These are phyloP conservation scores for Xylaria nigripes DNA, from an alignment of 495 filamentous ascomycete species.

Conservation along the genomic window DNA sequence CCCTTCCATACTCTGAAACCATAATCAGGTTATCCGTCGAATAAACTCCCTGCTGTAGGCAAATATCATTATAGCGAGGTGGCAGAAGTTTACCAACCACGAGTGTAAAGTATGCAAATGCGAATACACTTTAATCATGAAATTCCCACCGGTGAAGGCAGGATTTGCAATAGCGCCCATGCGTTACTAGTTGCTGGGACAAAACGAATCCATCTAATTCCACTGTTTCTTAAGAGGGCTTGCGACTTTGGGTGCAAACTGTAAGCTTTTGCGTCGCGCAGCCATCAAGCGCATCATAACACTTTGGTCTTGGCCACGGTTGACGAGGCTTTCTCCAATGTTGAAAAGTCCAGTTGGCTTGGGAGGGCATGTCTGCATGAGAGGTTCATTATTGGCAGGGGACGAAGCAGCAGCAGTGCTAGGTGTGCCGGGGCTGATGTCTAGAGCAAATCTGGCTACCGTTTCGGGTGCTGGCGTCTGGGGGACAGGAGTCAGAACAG, in stretches of 20 bases:
- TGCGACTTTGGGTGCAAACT: slow-evolving; percentile 68
- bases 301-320: slow-evolving; percentile 36
- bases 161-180: background rate
- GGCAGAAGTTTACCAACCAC: too few relatives aligned
- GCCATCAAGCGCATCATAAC: slow-evolving; percentile 61
- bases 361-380: slow-evolving; percentile 68
- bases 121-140: too few relatives aligned
- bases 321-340: slow-evolving; percentile 27
- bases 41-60: too few relatives aligned
- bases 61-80: too few relatives aligned
- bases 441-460: slow-evolving; percentile 35
- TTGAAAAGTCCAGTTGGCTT: slow-evolving; percentile 47
- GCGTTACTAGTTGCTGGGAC: background rate
- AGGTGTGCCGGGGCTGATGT: slow-evolving; percentile 30
- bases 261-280: slow-evolving; percentile 71
- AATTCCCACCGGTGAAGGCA: slow-evolving; percentile 3
- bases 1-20: background rate
- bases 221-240: slow-evolving; percentile 60
- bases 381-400: slow-evolving; percentile 40
- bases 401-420: slow-evolving; percentile 11
- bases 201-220: slow-evolving; percentile 20
- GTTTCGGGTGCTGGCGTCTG: slow-evolving; percentile 46
- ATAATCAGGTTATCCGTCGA: background rate
- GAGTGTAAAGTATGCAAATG: too few relatives aligned
- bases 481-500: slow-evolving; percentile 41